Evolutionary conservation across 768 basidiomycete genomes (phyloP), one percentile per base, ranked within the genome.

Genomic region (Nevesoporus exiguus): DNA sequence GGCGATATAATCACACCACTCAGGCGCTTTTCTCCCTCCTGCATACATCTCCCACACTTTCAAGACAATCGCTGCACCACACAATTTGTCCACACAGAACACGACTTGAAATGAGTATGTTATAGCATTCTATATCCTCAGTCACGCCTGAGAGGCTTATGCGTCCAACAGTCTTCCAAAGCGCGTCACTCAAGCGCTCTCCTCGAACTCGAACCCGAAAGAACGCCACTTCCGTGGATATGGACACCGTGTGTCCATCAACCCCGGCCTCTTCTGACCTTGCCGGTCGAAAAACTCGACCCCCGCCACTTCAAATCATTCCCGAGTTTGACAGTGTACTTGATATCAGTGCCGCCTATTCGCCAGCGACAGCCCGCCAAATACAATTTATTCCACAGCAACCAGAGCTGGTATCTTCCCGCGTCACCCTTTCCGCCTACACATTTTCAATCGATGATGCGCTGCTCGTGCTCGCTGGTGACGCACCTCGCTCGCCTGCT

Each of bases 251-350:
- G 6, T 40, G 44, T 56, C 40, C 30, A 10, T 51, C 47, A 36
- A 29, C 61, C 25, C 54, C 49, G n/a, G n/a, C n/a, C 37, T 46
- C 57, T 17, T 47, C 58, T 7, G 15, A 22, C 45, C 22, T 51
- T 10, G 24, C 46, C 31, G 47, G 50, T 30, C 61, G 42, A 34
- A 64, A 59, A 48, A 49, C 52, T 10, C 61, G 66, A 48, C 64
- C 68, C 15, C 66, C 65, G 10, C 64, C 67, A 24, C 70, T 70
- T 30, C 68, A 71, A 53, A 64, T 71, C 34, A 70, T 70, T 8
- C 66, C 68, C 5, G 68, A 70, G 37, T 37, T 62, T 14, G 68
- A 71, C 43, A 49, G 47, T 3, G 60, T 55, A 11, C 51, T 50
- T 17, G 45, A 43, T 21, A 33, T 58, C 1, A 53, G 58, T n/a